Base-by-base conservation (phyloP, 2,329 filamentous ascomycete genomes). In the Aureobasidium sp. region DNA sequence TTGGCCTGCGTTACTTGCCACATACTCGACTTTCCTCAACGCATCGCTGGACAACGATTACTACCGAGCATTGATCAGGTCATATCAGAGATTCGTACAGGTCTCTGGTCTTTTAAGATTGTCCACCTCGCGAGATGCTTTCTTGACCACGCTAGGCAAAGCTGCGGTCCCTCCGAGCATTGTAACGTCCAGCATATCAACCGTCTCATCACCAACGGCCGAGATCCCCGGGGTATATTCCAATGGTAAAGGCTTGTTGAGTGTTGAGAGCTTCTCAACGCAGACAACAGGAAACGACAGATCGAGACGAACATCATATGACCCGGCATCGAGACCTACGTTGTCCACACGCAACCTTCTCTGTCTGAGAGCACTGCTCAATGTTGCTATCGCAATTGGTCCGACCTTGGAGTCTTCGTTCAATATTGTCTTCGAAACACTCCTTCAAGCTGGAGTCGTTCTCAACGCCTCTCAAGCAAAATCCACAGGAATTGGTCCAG, bases 31-130 rank as follows among this genome's bases (percentile, higher is more conserved):
- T 0, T 99, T 97, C 69, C 77, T 99, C 19, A 95, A 95, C 69
- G 90, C 94, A 31, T 86, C 93, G 0, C 78, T 99, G 4, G 94
- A 99, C 70, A 88, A 90, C 1, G 91, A 96, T 57, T 96, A 94
- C 67, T 99, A 97, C 68, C 92, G 96, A 66, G 85, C 87, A 10
- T 78, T 99, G 1, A 93, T 99, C 25, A 84, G 94, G 65, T 89
- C 93, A 0, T 95, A 97, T 66, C 94, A 99, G 68, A 91, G 95
- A 65, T 89, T 99, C 68, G 89, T 94, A 0, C 95, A 99, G 70
- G 93, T 97, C 2, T 90, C 94, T 40, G 95, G 94, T 5, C 78
- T 99, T 49, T 75, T 99, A 9, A 85, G 92, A 64, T 81, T 97
- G 10, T 78, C 82, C 13, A 96, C 93, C 0, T 92, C 94, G 0